phyloP scores from a whole-genome alignment of 495 filamentous ascomycete species.

The Amphirosellinia nigrospora region DNA sequence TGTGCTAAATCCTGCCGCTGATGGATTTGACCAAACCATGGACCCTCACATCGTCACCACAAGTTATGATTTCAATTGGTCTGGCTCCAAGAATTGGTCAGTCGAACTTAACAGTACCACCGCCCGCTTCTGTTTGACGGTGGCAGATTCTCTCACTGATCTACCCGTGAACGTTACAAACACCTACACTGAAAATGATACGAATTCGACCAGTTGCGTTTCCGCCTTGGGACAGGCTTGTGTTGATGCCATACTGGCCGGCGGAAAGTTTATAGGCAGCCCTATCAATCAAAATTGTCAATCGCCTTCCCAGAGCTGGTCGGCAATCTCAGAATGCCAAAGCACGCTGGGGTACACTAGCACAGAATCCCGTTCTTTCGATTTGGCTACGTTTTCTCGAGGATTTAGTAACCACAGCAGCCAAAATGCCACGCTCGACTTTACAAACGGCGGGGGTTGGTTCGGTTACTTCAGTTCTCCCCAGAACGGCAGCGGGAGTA shows the following conservation, averaged over 20 bases:
- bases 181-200: not conserved
- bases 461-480: not conserved
- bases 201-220: not conserved
- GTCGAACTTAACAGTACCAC: not conserved
- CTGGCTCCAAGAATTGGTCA: not conserved
- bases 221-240: not conserved
- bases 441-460: not conserved
- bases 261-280: not conserved
- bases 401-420: not conserved
- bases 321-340: not conserved
- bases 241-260: not conserved
- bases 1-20: too few relatives aligned
- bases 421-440: not conserved
- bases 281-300: not conserved
- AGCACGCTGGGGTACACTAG: not conserved
- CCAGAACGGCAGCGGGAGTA: not conserved
- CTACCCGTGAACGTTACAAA: not conserved
- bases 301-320: not conserved
- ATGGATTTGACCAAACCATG: not conserved
- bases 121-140: not conserved
- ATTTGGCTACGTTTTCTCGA: too few relatives aligned
- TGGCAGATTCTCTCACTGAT: not conserved
- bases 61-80: not conserved
- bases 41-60: not conserved
- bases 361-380: not conserved